Evolutionary conservation across 495 filamentous ascomycete species (phyloP).

Genomic region (Penicillium cataractarum): DNA sequence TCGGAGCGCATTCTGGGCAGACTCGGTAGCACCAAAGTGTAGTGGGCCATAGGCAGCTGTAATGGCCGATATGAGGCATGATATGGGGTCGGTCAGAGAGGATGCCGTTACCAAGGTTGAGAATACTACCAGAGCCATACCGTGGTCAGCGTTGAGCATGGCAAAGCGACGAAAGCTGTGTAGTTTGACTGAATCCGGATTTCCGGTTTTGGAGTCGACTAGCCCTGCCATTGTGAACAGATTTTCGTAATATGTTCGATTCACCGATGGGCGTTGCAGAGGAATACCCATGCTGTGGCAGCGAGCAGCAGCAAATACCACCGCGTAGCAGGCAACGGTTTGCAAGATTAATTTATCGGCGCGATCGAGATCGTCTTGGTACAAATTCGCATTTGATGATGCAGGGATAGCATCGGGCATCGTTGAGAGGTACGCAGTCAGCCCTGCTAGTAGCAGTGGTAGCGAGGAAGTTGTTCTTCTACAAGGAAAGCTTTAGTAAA

Average conservation of each 20-base stretch:
- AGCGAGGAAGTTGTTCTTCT: constrained; percentile 33
- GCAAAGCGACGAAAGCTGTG: constrained; percentile 40
- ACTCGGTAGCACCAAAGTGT: constrained; percentile 62
- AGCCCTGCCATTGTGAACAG: constrained; percentile 41
- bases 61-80: constrained; percentile 50
- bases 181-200: constrained; percentile 26
- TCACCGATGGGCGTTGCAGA: constrained; percentile 22
- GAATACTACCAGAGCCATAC: constrained; percentile 40
- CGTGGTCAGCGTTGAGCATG: constrained; percentile 41
- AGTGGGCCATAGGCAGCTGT: constrained; percentile 57
- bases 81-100: constrained; percentile 41
- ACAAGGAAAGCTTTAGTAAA: neutral
- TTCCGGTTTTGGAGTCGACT: constrained; percentile 17
- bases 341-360: constrained; percentile 33
- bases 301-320: constrained; percentile 33
- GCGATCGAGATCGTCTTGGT: constrained; percentile 27
- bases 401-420: constrained; percentile 30
- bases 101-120: constrained; percentile 39
- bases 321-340: constrained; percentile 37
- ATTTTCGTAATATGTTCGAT: constrained; percentile 38
- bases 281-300: constrained; percentile 34
- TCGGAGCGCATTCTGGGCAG: constrained; percentile 52
- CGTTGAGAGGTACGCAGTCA: constrained; percentile 36
- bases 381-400: constrained; percentile 26
- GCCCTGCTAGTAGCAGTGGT: constrained; percentile 37